Base-by-base conservation (phyloP, 1,284 basidiomycete species). In the Ustilago xerochloae region DNA sequence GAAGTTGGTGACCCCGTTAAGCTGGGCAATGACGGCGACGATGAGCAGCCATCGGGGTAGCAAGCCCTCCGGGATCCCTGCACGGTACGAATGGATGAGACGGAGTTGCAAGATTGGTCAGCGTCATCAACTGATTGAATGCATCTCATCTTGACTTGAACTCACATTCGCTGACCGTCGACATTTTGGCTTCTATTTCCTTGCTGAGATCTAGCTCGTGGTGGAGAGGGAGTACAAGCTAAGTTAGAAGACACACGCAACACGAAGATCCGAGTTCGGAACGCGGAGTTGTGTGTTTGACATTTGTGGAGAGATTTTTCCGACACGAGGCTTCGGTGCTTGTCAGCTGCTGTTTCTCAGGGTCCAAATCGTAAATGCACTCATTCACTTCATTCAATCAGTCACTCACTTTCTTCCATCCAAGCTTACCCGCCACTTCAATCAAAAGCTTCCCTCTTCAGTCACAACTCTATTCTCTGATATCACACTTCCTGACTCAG, bases 1-100 rank as follows among this genome's bases (percentile, higher is more conserved):
- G 46, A 75, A 66, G 66, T 81, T 83, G 57, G 74, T 78, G 2
- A 72, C 55, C 15, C 79, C 75, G 57, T 83, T 83, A 63, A 83
- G 53, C 15, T 65, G 36, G 8, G 82, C 82, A 18, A 79, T 52
- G 10, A 59, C 50, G 7, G 75, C 60, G 9, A 82, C 77, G 16
- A 83, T 24, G 20, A 81, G 71, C 28, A 83, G 63, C 82, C 82
- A 84, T 58, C 81, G 75, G 29, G 78, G 66, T 13, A 84, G 75
- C 45, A 77, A 18, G 10, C 66, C 73, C 7, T 61, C 63, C 0
- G 77, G 76, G 10, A 82, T 60, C 62, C 68, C 73, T 75, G 60
- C 24, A 54, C 24, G 18, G 22, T 41, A 26, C 33, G 26, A 12
- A 16, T 6, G 22, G 15, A 24, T 7, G 10, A 24, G 20, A 1